phyloP scores from a whole-genome alignment of 2,329 filamentous ascomycete species.

The Diaporthe citriasiana region DNA sequence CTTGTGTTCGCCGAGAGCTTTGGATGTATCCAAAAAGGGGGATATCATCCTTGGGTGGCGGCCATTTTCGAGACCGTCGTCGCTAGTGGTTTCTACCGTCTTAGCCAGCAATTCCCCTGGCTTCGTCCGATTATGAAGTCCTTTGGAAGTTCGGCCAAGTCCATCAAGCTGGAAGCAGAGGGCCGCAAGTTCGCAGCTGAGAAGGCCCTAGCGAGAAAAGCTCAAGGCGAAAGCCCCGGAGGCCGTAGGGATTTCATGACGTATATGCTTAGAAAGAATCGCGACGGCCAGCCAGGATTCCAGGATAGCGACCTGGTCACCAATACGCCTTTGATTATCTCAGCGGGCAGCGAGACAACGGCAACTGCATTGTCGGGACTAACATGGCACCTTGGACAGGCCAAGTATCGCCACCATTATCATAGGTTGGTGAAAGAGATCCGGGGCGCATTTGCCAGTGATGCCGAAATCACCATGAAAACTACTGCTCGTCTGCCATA shows the following conservation, averaged over 20 bases:
- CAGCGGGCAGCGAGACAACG: conserved; percentile 32
- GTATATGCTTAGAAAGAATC: conserved; percentile 39
- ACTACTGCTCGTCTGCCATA: conserved; percentile 70
- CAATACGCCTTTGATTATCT: conserved; percentile 35
- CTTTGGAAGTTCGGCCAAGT: neutral
- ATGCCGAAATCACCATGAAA: conserved; percentile 47
- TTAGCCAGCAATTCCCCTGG: conserved; percentile 2
- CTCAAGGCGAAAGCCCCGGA: conserved; percentile 29
- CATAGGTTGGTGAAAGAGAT: conserved; percentile 48
- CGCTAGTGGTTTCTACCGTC: neutral
- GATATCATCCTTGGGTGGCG: conserved; percentile 44
- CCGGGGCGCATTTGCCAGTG: conserved; percentile 46
- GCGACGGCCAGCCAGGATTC: conserved; percentile 35
- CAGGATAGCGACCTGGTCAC: conserved; percentile 31
- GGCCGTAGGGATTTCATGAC: conserved; percentile 44
- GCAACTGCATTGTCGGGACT: conserved; percentile 42
- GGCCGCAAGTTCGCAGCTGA: neutral
- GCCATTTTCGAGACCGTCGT: conserved; percentile 32
- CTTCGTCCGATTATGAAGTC: neutral
- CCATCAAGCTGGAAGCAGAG: conserved; percentile 32
- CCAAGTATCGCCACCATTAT: conserved; percentile 45
- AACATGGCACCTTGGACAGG: conserved; percentile 48
- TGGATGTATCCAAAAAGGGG: conserved; percentile 38
- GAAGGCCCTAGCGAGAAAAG: conserved; percentile 30
- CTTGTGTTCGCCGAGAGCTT: conserved; percentile 44